Evolutionary conservation across 352 stramenopile species (phyloP), one percentile per base, ranked within the genome.

Genomic region (Phytophthora tentaculata): DNA sequence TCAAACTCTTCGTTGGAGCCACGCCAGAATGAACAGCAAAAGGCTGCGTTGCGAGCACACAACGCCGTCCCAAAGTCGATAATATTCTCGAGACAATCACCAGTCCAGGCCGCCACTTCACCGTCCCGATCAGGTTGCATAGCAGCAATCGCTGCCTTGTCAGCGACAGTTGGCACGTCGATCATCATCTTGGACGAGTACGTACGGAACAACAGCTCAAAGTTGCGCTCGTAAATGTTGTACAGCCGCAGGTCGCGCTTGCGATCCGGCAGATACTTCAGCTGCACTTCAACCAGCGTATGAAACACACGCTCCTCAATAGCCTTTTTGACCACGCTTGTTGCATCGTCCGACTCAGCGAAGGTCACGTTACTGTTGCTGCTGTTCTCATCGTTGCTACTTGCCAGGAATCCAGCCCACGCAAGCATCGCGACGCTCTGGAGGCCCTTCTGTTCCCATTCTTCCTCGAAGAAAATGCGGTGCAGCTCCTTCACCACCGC

Each of bases 101-200:
- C 86, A 9, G 77, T 83, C 86, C 86, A 94, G 4, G 73, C 72
- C 1, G 60, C 71, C 19, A 89, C 69, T 62, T 90, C 83, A 13
- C 70, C 83, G 22, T 81, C 72, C 41, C 70, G 88, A 63, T 94
- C 83, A 0, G 82, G 76, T 64, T 92, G 81, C 78, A 92, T 87
- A 51, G 83, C 83, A 29, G 81, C 70, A 28, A 92, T 56, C 12
- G 77, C 79, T 5, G 76, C 79, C 64, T 92, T 87, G 59, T 94
- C 86, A 26, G 83, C 82, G 13, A 92, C 45, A 3, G 86, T 94
- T 17, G 86, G 86, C 44, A 94, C 82, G 50, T 91, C 82, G n/a
- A 92, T 80, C 82, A 94, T 89, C 37, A 94, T 73, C 50, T 83
- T 84, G 23, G 84, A 91, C 32, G 84, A 90, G 63, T 92, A 94